A percentile compares a stretch with the other conserved stretches of the same genome.
Evolutionary conservation across 148 eudicot genomes (phyloP).

Genomic region (Salicornia ramosissima): DNA sequence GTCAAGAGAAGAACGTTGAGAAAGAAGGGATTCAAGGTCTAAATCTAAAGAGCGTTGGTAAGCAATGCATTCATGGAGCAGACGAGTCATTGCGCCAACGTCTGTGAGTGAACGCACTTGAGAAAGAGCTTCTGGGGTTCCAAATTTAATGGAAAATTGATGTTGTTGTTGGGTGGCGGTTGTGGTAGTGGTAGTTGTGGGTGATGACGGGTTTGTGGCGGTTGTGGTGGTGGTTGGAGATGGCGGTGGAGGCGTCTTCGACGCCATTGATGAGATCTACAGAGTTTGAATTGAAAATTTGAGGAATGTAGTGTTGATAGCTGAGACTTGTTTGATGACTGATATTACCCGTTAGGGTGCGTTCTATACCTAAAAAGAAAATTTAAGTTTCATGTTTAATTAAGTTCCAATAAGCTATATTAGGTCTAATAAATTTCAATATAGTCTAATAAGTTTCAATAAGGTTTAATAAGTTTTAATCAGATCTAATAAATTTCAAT

Average conservation of each 20-base stretch:
- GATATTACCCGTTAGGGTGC: not conserved
- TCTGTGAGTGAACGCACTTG: slow-evolving; percentile 65
- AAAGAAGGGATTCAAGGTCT: slow-evolving; percentile 51
- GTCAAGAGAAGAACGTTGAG: slow-evolving; percentile 61
- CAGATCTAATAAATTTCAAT: too few relatives aligned
- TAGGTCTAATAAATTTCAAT: too few relatives aligned
- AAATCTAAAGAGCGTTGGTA: slow-evolving; percentile 76
- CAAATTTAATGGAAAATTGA: slow-evolving; percentile 41
- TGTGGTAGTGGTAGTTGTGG: slow-evolving; percentile 7
- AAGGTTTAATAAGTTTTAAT: too few relatives aligned
- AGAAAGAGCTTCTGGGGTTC: slow-evolving; percentile 46
- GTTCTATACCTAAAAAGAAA: too few relatives aligned
- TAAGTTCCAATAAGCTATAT: too few relatives aligned
- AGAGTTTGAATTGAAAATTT: not conserved
- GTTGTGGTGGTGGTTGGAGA: not conserved
- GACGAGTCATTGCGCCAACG: slow-evolving; percentile 75
- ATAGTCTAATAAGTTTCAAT: too few relatives aligned
- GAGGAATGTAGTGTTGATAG: not conserved
- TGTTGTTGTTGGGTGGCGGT: slow-evolving; percentile 14
- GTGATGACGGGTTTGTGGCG: not conserved
- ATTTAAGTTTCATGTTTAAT: too few relatives aligned
- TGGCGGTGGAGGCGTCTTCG: not conserved
- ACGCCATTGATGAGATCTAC: slow-evolving; percentile 6
- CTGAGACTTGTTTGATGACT: slow-evolving; percentile 6
- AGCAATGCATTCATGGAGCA: slow-evolving; percentile 87